Evolutionary conservation across 208 protist genomes (phyloP).

Genomic region (Leishmania tropica): DNA sequence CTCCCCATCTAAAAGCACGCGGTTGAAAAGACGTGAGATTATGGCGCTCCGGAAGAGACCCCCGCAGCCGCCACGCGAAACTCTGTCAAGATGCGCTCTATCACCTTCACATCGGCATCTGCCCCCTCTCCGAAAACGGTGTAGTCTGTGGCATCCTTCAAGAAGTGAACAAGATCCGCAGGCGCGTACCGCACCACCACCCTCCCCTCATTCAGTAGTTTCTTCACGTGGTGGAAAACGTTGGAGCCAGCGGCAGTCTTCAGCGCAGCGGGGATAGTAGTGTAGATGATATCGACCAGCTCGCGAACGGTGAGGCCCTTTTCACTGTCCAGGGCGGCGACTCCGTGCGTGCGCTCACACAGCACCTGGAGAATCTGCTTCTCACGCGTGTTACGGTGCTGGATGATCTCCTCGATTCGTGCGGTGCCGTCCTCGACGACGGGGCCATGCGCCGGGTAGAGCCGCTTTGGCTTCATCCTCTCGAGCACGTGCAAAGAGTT

Average conservation of each 20-base stretch:
- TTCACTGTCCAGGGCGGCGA: neutral
- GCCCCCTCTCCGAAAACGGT: slow-evolving; percentile 44
- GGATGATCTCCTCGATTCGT: slow-evolving; percentile 60
- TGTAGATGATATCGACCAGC: slow-evolving; percentile 56
- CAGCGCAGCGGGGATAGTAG: slow-evolving; percentile 38
- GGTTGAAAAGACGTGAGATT: neutral
- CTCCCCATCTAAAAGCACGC: neutral
- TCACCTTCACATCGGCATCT: slow-evolving; percentile 18
- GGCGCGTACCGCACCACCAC: slow-evolving; percentile 34
- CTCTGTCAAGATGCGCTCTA: slow-evolving; percentile 40
- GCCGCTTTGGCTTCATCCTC: slow-evolving; percentile 20
- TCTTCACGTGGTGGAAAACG: slow-evolving; percentile 71
- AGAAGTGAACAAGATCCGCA: slow-evolving; percentile 18
- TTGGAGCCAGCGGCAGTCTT: slow-evolving; percentile 53
- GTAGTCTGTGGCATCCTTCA: slow-evolving; percentile 55
- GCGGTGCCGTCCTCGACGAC: slow-evolving; percentile 47
- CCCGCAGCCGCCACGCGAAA: slow-evolving; percentile 28
- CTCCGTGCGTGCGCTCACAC: slow-evolving; percentile 5
- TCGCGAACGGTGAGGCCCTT: slow-evolving; percentile 32
- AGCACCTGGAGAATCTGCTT: slow-evolving; percentile 58
- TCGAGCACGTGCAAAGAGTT: slow-evolving; percentile 36
- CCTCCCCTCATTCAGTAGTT: slow-evolving; percentile 44
- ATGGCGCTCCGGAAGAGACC: neutral
- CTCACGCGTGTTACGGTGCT: slow-evolving; percentile 52
- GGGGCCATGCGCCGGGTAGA: slow-evolving; percentile 71